phyloP scores from a whole-genome alignment of 202 grass and related monocot species.

The Digitaria exilis region DNA sequence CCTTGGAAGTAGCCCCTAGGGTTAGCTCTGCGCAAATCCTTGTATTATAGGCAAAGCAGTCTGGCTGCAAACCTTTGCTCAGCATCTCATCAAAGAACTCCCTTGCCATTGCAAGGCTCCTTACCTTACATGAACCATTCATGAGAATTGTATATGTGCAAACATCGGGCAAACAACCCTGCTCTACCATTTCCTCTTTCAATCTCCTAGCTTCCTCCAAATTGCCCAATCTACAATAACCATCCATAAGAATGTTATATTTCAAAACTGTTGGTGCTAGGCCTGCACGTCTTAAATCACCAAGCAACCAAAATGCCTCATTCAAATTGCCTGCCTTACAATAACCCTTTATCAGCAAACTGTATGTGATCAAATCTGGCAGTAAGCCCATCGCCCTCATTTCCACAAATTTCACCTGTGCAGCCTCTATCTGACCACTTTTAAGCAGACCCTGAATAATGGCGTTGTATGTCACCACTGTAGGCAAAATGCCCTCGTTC shows the following conservation, averaged over 20 bases:
- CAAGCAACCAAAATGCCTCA: slow-evolving; percentile 59
- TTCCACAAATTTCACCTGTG: slow-evolving; percentile 56
- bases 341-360: slow-evolving; percentile 68
- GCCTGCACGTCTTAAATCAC: slow-evolving; percentile 55
- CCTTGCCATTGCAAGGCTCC: slow-evolving; percentile 70
- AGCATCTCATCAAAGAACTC: slow-evolving; percentile 86
- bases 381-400: slow-evolving; percentile 64
- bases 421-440: slow-evolving; percentile 55
- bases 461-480: slow-evolving; percentile 71
- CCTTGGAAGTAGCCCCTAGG: slow-evolving; percentile 47
- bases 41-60: slow-evolving; percentile 76
- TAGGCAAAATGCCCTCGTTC: slow-evolving; percentile 49
- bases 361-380: slow-evolving; percentile 67
- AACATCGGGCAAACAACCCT: slow-evolving; percentile 61
- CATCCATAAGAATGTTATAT: slow-evolving; percentile 80
- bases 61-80: slow-evolving; percentile 63
- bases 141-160: slow-evolving; percentile 88
- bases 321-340: slow-evolving; percentile 61
- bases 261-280: slow-evolving; percentile 60
- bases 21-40: slow-evolving; percentile 69
- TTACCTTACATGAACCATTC: slow-evolving; percentile 66
- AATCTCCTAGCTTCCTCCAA: slow-evolving; percentile 62
- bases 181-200: slow-evolving; percentile 67
- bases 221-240: slow-evolving; percentile 69
- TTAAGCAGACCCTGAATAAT: slow-evolving; percentile 72